Conservation (phyloP, 177 flowering plant species). For the Tripterygium wilfordii region DNA sequence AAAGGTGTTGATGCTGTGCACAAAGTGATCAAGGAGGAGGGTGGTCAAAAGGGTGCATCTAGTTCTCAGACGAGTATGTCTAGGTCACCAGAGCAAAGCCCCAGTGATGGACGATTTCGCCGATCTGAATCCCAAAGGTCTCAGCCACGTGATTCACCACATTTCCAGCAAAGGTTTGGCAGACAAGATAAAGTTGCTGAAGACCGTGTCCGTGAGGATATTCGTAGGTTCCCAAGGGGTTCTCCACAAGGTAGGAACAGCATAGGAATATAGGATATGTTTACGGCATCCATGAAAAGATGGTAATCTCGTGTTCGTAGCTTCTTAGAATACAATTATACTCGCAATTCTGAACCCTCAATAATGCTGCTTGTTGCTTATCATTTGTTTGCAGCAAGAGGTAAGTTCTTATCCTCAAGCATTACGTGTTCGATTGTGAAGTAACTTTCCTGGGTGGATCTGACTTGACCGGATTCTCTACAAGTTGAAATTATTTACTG, state of each 20-base stretch:
- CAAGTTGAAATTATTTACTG: slow-evolving; percentile 40
- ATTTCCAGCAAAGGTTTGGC: slow-evolving; percentile 38
- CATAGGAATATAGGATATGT: slow-evolving; percentile 39
- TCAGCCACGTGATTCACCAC: slow-evolving; percentile 30
- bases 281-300: slow-evolving; percentile 29
- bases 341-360: slow-evolving; percentile 6
- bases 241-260: slow-evolving; percentile 94
- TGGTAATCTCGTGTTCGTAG: slow-evolving; percentile 41
- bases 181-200: slow-evolving; percentile 65
- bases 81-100: slow-evolving; percentile 61
- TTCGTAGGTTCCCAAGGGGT: slow-evolving; percentile 57
- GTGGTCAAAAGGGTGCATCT: slow-evolving; percentile 47
- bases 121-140: slow-evolving; percentile 52
- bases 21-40: slow-evolving; percentile 67
- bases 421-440: slow-evolving; percentile 63
- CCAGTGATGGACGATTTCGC: slow-evolving; percentile 36
- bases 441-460: slow-evolving; percentile 54
- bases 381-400: slow-evolving; percentile 82
- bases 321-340: slow-evolving; percentile 7
- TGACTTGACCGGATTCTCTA: slow-evolving; percentile 47
- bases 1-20: slow-evolving; percentile 99
- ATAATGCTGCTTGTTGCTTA: slow-evolving; percentile 35
- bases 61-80: slow-evolving; percentile 49
- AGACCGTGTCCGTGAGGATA: slow-evolving; percentile 69
- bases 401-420: slow-evolving; percentile 83